Base-by-base conservation (phyloP, 352 stramenopile genomes). In the Phytopythium mirpurense region DNA sequence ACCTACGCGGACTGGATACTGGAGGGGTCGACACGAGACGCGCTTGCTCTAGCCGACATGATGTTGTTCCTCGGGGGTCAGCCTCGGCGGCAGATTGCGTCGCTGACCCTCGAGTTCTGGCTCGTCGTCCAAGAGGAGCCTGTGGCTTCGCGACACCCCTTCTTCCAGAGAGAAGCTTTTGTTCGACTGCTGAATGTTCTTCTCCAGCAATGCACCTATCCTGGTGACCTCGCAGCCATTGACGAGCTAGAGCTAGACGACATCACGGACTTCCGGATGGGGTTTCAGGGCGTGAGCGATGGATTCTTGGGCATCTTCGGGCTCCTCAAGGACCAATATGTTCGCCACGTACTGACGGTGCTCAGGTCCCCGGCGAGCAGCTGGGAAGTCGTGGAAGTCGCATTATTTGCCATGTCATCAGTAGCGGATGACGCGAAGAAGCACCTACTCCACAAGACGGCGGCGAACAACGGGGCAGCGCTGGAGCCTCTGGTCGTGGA, bases 71-170 rank as follows among this genome's bases (percentile, higher is more conserved):
- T 90, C 21, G 65, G 72, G 23, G 57, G 68, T 12, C 74, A 88
- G 18, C 74, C 76, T 4, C 75, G 72, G n/a, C 74, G 79, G 8
- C 76, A 88, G 55, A 90, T 90, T 31, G 76, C 79, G 24, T 86
- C 75, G 14, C 63, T 90, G 29, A 86, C 79, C 21, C 64, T 90
- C 2, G 79, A 90, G 52, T 90, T 90, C 51, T 90, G 79, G 79
- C 51, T 86, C 5, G 49, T 88, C 1, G 71, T 86, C 37, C 74
- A 86, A 40, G 79, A 88, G n/a, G 72, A 83, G 36, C 72, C 76
- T n/a, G 76, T 90, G 6, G 65, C 62, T 12, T 72, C 73, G 32
- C 76, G 79, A 10, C 54, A 70, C 41, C 41, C 55, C 1, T 90
- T 79, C 60, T 88, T 75, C 59, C 70, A 80, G 57, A 65, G 64